phyloP scores from a whole-genome alignment of 129 eudicot genomes.

The Lactuca sativa region DNA sequence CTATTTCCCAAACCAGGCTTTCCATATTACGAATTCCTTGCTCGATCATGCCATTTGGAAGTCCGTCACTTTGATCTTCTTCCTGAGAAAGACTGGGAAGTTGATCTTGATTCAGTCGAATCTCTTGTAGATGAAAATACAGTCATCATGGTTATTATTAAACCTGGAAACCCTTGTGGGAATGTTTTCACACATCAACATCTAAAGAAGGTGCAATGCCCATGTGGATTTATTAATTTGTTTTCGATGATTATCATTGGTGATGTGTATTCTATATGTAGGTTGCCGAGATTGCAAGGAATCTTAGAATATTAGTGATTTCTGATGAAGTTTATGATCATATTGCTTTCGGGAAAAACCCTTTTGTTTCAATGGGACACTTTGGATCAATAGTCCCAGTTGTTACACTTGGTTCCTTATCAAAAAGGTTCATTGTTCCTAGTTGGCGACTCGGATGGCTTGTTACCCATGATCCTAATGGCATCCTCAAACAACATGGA shows the following conservation, averaged over 20 bases:
- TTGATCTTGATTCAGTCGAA: conserved; percentile 58
- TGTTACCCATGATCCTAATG: conserved; percentile 59
- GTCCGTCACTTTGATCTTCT: conserved; percentile 59
- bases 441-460: conserved; percentile 86
- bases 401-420: conserved; percentile 65
- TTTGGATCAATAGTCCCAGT: conserved; percentile 61
- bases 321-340: conserved; percentile 76
- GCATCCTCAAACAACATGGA: conserved; percentile 49
- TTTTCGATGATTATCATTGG: neutral
- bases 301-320: conserved; percentile 62
- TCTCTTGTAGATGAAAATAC: conserved; percentile 68
- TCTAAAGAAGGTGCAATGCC: conserved; percentile 56
- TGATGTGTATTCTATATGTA: conserved; percentile 3
- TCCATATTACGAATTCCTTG: conserved; percentile 55
- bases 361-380: conserved; percentile 74
- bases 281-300: conserved; percentile 72
- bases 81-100: conserved; percentile 68
- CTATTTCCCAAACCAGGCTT: conserved; percentile 68
- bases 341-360: conserved; percentile 57
- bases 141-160: conserved; percentile 65
- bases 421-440: conserved; percentile 76
- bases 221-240: neutral
- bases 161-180: conserved; percentile 91
- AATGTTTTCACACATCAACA: conserved; percentile 61
- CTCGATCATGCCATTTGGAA: conserved; percentile 39